Evolutionary conservation across 306 rosid genomes (phyloP).

Genomic region (Vigna radiata): DNA sequence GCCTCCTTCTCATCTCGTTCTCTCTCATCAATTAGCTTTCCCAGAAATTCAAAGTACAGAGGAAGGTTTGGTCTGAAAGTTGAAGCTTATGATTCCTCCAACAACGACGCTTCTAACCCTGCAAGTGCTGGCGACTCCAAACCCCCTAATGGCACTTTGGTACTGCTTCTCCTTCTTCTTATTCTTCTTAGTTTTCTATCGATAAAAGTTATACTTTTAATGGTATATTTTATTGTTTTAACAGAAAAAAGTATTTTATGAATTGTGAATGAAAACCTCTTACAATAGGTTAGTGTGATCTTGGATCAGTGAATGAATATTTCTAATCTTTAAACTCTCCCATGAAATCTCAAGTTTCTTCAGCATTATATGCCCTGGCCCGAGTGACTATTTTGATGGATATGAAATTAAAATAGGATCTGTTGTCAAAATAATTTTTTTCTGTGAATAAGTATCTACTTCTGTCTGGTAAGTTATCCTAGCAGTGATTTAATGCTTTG

Average conservation of each 20-base stretch:
- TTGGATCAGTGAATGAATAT: background rate
- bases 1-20: constrained; percentile 39
- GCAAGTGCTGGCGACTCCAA: constrained; percentile 54
- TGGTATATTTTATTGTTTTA: background rate
- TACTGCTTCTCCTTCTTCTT: constrained; percentile 7
- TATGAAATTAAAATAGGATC: background rate
- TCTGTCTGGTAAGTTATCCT: constrained; percentile 17
- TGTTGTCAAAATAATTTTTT: background rate
- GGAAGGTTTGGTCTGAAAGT: constrained; percentile 38
- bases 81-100: constrained; percentile 52
- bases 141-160: constrained; percentile 60
- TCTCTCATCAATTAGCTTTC: constrained; percentile 36
- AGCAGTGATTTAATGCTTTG: constrained; percentile 32
- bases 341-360: constrained; percentile 14
- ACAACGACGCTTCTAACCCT: constrained; percentile 46
- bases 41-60: constrained; percentile 39
- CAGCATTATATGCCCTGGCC: background rate
- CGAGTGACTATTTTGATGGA: background rate
- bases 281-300: background rate
- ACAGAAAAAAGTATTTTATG: background rate
- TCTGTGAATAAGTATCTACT: background rate
- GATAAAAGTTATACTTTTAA: background rate
- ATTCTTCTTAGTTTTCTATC: too few species aligned
- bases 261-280: constrained; percentile 11
- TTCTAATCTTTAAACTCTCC: background rate